Evolutionary conservation across 768 basidiomycete species (phyloP), one percentile per base, ranked within the genome.

Genomic region (Suillus americanus): DNA sequence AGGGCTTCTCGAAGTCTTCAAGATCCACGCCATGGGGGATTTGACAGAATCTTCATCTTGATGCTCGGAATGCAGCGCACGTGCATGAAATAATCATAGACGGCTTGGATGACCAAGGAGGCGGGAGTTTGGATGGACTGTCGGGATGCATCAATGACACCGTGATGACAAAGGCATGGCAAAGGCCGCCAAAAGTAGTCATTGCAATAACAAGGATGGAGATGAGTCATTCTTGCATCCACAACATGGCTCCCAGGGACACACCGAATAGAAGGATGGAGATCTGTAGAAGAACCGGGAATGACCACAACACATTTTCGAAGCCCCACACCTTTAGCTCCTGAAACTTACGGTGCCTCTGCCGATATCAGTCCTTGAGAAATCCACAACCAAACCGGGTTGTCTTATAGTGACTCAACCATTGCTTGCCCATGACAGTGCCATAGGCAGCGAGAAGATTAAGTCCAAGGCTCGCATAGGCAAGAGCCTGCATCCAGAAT

Each of bases 221-320:
- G n/a, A 64, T 50, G 14, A 5, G 28, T 38, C 12, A 2, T 5
- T 50, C 1, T 48, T 28, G 46, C 20, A 2, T 18, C 64, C 64
- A 64, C 10, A 61, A 8, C 8, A 5, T 14, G 3, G 64, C 59
- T 18, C 25, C 61, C 2, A 64, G 48, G 16, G 64, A 30, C 6
- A 43, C 18, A 18, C 33, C 48, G 37, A 64, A 64, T 28, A 64
- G 60, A 10, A 61, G n/a, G 7, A 61, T 25, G n/a, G 59, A 61
- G 5, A 61, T 38, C 50, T 64, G 59, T 9, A 64, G 48, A 41
- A 64, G 64, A 5, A 60, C 59, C n/a, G 64, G 46, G 18, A 64
- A 59, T 40, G 5, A 23, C n/a, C 53, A 46, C 37, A 51, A 30
- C n/a, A 64, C 64, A 2, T n/a, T 28, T 7, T 61, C 46, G 6